phyloP scores from a whole-genome alignment of 2,329 filamentous ascomycete genomes.

The Penicillium sp. region DNA sequence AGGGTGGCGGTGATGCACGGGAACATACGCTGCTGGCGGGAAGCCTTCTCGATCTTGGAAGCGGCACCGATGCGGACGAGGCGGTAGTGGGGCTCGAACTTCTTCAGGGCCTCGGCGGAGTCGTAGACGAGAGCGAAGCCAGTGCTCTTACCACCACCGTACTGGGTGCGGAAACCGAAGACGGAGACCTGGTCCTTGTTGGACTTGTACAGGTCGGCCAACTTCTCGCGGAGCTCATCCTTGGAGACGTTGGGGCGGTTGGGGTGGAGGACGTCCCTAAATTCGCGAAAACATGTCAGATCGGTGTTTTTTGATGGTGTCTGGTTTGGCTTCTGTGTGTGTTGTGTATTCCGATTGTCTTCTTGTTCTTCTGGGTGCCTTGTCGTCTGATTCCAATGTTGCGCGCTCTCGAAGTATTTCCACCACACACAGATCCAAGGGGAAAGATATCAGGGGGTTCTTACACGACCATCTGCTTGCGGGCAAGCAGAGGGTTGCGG shows the following conservation, averaged over 20 bases:
- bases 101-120: conserved; percentile 97
- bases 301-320: conserved; percentile 6
- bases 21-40: conserved; percentile 97
- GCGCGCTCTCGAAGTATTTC: conserved; percentile 13
- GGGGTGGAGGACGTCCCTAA: conserved; percentile 98
- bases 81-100: conserved; percentile 99
- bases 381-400: conserved; percentile 10
- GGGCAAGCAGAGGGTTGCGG: conserved; percentile 97
- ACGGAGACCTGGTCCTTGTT: conserved; percentile 96
- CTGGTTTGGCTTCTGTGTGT: conserved; percentile 9
- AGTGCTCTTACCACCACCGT: conserved; percentile 99
- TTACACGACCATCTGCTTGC: conserved; percentile 99
- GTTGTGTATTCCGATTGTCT: conserved; percentile 8
- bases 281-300: conserved; percentile 26
- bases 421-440: conserved; percentile 16
- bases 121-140: conserved; percentile 99
- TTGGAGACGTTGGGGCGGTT: conserved; percentile 98
- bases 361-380: conserved; percentile 1
- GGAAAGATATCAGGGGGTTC: conserved; percentile 44
- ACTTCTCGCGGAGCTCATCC: conserved; percentile 95
- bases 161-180: conserved; percentile 98
- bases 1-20: not conserved
- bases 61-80: conserved; percentile 91
- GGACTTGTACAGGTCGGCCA: conserved; percentile 95
- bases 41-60: conserved; percentile 93